A percentile compares a stretch with the other conserved stretches of the same genome.
These are phyloP conservation scores for Plectosphaerella plurivora DNA, from an alignment of 2,329 filamentous ascomycete genomes.

Conservation along the genomic window DNA sequence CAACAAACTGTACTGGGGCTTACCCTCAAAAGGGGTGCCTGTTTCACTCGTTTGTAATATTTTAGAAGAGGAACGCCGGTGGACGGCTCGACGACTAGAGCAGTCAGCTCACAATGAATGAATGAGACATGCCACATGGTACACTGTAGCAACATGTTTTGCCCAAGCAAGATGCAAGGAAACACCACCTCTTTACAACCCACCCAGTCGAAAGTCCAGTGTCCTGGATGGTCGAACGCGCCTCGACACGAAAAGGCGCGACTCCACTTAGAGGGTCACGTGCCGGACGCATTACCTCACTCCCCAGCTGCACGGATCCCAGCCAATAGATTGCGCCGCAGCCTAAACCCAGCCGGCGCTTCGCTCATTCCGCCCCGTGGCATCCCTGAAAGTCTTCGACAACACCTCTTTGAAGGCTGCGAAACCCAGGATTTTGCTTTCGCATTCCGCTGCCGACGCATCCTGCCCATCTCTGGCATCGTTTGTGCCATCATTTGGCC, in stretches of 20 bases:
- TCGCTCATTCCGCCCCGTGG: slow-evolving; percentile 3
- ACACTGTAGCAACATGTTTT: no score
- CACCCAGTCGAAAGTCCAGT: no score
- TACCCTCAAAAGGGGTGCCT: no score
- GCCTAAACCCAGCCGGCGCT: not conserved
- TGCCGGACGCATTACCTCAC: not conserved
- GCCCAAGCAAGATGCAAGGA: no score
- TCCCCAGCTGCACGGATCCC: not conserved
- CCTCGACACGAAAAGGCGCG: not conserved
- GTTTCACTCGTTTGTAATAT: no score
- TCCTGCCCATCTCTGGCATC: not conserved
- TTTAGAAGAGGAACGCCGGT: no score
- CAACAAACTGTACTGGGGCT: no score
- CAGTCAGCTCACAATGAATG: no score
- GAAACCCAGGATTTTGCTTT: not conserved
- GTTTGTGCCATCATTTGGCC: not conserved
- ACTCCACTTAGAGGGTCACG: not conserved
- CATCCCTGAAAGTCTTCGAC: slow-evolving; percentile 4
- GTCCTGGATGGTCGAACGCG: not conserved
- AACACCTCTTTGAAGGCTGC: not conserved
- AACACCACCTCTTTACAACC: no score
- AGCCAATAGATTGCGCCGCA: not conserved
- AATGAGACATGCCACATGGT: no score
- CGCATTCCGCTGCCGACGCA: not conserved
- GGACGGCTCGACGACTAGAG: no score